Base-by-base conservation (phyloP, 108 stramenopile genomes). In the Pseudonitzschia delicatissima region DNA sequence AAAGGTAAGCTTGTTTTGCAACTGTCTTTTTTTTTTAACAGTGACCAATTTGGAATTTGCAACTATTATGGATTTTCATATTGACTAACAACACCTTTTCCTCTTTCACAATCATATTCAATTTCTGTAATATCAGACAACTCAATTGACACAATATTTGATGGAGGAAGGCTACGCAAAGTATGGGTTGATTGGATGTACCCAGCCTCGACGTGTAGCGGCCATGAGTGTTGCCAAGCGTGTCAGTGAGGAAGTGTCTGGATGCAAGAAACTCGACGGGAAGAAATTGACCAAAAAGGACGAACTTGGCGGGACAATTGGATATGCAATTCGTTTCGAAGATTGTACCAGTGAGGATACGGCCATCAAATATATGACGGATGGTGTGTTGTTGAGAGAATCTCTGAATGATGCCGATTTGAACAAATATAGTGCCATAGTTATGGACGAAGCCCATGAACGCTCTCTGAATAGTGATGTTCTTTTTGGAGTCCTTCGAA, bases 361-460 rank as follows among this genome's bases (percentile, higher is more conserved):
- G 3, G 61, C 77, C 42, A 91, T 97, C 73, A 97, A 97, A 68
- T 97, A 95, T 71, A 94, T 97, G 95, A 97, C 96, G 4, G 99
- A 99, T 76, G 99, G 99, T 26, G 97, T 99, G 0, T 76, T 99
- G 63, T 68, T 99, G 27, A 77, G 99, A 37, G 99, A 99, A 78
- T 90, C 92, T 18, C 77, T 99, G 37, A 86, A 94, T 29, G 96
- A 96, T 73, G 88, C 96, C 5, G 96, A 96, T 73, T 74, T 99
- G 64, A 97, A 97, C 68, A 87, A 85, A 66, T 99, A 99, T 76
- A 76, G 84, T 31, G 89, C 87, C 27, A 78, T 78, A 17, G 87
- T 98, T 37, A 98, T 99, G 97, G 99, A 99, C 69, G 99, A 99
- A 75, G 98, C 98, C 0, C 99, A 99, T 74, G 99, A 99, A 73